phyloP scores from a whole-genome alignment of 2,329 filamentous ascomycete genomes.

The Mariannaea elegans region DNA sequence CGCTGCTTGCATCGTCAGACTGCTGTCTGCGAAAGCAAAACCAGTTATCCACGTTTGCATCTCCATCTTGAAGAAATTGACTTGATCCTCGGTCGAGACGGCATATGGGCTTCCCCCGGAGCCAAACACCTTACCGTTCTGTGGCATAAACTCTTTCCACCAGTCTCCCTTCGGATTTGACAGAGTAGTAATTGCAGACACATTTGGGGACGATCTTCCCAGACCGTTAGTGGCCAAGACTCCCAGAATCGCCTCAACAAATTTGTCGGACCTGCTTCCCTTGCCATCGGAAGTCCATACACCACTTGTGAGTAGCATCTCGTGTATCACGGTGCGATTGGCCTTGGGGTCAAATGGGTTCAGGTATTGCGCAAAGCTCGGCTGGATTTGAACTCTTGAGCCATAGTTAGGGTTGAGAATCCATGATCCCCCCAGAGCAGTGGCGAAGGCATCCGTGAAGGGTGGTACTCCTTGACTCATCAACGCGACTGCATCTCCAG shows the following conservation, averaged over 20 bases:
- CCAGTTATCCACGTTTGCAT: constrained; percentile 35
- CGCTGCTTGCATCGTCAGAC: constrained; percentile 17
- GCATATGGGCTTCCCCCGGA: constrained; percentile 27
- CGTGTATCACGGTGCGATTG: constrained; percentile 25
- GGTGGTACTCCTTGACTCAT: constrained; percentile 27
- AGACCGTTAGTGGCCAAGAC: constrained; percentile 24
- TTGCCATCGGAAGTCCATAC: constrained; percentile 21
- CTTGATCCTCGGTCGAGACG: constrained; percentile 16
- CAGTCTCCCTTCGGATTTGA: constrained; percentile 22
- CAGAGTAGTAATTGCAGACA: constrained; percentile 17
- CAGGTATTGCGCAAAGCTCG: constrained; percentile 28
- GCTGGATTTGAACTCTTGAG: constrained; percentile 22
- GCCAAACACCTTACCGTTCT: constrained; percentile 26
- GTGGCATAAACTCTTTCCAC: constrained; percentile 34
- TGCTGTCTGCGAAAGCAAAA: constrained; percentile 28
- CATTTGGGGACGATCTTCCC: constrained; percentile 18
- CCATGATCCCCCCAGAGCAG: constrained; percentile 26
- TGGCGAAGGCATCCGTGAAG: constrained; percentile 25
- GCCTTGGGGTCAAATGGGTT: constrained; percentile 18
- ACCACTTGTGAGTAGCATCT: constrained; percentile 29
- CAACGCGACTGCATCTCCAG: constrained; percentile 25
- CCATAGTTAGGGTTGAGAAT: constrained; percentile 25
- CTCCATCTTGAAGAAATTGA: constrained; percentile 13
- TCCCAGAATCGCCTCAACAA: constrained; percentile 29
- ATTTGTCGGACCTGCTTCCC: constrained; percentile 18